These are phyloP conservation scores for Stropharia rugosoannulata DNA, from an alignment of 768 basidiomycete species.

Conservation along the genomic window DNA sequence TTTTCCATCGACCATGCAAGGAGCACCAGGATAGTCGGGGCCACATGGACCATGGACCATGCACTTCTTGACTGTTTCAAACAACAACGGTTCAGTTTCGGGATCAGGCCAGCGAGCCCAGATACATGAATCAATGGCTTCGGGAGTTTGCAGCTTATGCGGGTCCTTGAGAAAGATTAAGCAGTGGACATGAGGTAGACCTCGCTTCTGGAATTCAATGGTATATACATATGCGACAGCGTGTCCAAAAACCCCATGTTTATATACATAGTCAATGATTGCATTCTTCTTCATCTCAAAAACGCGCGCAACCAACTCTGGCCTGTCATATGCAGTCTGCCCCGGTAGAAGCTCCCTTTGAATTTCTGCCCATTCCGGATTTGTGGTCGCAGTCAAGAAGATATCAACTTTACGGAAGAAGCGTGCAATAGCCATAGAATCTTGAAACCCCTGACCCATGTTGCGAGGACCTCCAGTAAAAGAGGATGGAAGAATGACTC, in stretches of 20 bases:
- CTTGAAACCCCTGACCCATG: conserved; percentile 44
- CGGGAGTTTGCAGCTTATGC: conserved; percentile 27
- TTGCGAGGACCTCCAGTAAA: conserved; percentile 39
- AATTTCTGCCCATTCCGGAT: conserved; percentile 52
- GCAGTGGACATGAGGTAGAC: conserved; percentile 52
- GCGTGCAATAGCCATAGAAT: conserved; percentile 43
- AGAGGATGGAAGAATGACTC: conserved; percentile 39
- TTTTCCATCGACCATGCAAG: conserved; percentile 38
- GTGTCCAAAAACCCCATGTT: conserved; percentile 39
- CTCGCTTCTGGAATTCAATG: conserved; percentile 55
- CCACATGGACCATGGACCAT: conserved; percentile 42
- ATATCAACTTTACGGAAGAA: conserved; percentile 37
- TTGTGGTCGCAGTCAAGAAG: conserved; percentile 53
- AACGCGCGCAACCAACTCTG: conserved; percentile 48
- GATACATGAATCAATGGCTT: conserved; percentile 38
- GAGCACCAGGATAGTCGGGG: conserved; percentile 21
- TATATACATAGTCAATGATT: conserved; percentile 33
- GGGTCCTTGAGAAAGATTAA: conserved; percentile 37
- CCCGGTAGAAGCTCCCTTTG: conserved; percentile 31
- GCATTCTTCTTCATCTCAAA: conserved; percentile 43
- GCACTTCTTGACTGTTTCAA: conserved; percentile 30
- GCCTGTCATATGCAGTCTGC: conserved; percentile 40
- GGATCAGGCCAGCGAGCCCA: conserved; percentile 41
- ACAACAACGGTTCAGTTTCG: conserved; percentile 27
- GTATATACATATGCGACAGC: conserved; percentile 42